A percentile compares a stretch with the other conserved stretches of the same genome.
Conservation (phyloP, 306 rosid genomes). For the Canavalia gladiata region DNA sequence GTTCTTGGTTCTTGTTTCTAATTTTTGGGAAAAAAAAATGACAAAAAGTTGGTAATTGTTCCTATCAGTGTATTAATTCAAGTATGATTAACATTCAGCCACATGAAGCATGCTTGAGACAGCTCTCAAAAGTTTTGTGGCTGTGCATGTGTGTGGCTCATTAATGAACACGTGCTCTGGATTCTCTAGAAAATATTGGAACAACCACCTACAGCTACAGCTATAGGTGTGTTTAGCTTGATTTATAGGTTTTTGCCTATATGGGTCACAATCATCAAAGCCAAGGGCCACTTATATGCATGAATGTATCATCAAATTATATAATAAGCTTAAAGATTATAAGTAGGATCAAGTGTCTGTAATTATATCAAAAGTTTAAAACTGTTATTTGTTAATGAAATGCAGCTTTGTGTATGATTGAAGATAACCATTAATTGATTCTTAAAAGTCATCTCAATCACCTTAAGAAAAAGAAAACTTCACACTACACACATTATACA, state of each 20-base stretch:
- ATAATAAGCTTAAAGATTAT: not conserved
- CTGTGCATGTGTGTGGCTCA: conserved; percentile 13
- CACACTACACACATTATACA: not conserved
- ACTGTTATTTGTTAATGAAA: not conserved
- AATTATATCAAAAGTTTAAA: not conserved
- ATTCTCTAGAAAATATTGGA: not conserved
- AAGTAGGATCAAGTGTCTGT: not conserved
- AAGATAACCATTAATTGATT: not conserved
- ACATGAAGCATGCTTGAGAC: conserved; percentile 35
- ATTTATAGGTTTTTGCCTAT: not conserved
- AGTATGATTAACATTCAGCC: not conserved
- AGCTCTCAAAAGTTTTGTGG: not conserved
- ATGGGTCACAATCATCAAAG: not conserved
- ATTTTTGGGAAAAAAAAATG: not conserved
- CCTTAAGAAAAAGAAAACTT: not conserved
- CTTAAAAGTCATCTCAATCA: not conserved
- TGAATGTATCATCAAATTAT: not conserved
- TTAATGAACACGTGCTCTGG: conserved; percentile 20
- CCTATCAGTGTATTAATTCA: not conserved
- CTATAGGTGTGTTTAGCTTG: not conserved
- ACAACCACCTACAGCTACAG: not conserved
- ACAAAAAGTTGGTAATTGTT: not conserved
- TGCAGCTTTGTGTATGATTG: not conserved
- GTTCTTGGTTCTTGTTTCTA: not conserved
- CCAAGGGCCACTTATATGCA: conserved; percentile 1